Conservation (phyloP, 78 protist genomes). For the Protostelium mycophagum region DNA sequence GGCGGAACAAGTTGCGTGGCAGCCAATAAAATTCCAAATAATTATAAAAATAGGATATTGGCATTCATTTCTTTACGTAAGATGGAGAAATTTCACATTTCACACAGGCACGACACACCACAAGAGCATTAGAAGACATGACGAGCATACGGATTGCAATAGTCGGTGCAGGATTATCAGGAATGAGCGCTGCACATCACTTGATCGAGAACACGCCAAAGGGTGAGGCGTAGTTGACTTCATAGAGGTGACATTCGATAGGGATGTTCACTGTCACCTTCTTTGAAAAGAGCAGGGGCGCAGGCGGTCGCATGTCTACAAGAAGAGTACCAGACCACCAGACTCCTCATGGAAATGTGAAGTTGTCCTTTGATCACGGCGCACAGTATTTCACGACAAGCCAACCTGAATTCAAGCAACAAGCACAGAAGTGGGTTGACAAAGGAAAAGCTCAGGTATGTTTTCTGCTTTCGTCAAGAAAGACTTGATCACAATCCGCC, state of each 20-base stretch:
- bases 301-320: background rate
- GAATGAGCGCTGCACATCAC: background rate
- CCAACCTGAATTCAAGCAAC: background rate
- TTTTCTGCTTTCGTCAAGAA: background rate
- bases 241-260: background rate
- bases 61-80: no score
- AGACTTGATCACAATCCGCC: background rate
- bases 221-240: background rate
- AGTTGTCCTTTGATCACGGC: background rate
- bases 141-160: background rate
- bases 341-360: background rate
- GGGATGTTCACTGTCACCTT: background rate
- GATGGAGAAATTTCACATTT: background rate
- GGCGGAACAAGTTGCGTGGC: no score
- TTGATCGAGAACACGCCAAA: background rate
- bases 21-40: no score
- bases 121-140: background rate
- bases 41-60: no score
- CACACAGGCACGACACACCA: background rate
- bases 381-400: background rate
- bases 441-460: background rate
- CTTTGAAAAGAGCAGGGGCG: background rate
- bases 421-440: background rate
- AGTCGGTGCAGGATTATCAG: background rate
- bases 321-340: background rate